These are phyloP conservation scores for Phytophthora multivora DNA, from an alignment of 352 stramenopile genomes.

Conservation along the genomic window DNA sequence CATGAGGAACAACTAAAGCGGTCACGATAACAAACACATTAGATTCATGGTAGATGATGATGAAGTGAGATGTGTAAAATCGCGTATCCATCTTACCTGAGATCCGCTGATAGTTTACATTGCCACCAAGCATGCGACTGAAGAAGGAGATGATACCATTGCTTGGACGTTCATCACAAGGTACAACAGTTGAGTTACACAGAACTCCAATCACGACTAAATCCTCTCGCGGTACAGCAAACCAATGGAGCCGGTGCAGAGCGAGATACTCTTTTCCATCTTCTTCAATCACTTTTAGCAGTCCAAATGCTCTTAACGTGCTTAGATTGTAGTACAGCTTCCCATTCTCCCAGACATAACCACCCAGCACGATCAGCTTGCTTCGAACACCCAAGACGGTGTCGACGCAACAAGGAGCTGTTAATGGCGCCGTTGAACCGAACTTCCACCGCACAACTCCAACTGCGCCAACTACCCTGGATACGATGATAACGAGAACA, in stretches of 20 bases:
- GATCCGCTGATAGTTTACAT: background rate
- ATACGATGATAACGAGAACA: background rate
- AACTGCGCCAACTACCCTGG: conserved; percentile 1
- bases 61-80: background rate
- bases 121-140: conserved; percentile 1
- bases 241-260: conserved; percentile 15
- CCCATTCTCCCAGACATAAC: conserved; percentile 5
- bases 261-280: conserved; percentile 16
- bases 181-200: background rate
- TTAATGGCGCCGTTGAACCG: background rate
- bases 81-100: background rate
- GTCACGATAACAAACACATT: background rate
- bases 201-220: conserved; percentile 3
- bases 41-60: background rate
- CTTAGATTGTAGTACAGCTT: conserved; percentile 2
- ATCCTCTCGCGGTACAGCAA: background rate
- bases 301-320: conserved; percentile 4
- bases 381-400: conserved; percentile 3
- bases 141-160: background rate
- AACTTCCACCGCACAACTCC: conserved; percentile 4
- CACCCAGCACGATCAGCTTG: conserved; percentile 5
- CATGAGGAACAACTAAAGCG: background rate
- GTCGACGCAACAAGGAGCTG: conserved; percentile 1
- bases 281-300: conserved; percentile 1
- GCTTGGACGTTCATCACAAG: conserved; percentile 2